These are phyloP conservation scores for Auriculariales sp. DNA, from an alignment of 768 basidiomycete genomes.

Conservation along the genomic window DNA sequence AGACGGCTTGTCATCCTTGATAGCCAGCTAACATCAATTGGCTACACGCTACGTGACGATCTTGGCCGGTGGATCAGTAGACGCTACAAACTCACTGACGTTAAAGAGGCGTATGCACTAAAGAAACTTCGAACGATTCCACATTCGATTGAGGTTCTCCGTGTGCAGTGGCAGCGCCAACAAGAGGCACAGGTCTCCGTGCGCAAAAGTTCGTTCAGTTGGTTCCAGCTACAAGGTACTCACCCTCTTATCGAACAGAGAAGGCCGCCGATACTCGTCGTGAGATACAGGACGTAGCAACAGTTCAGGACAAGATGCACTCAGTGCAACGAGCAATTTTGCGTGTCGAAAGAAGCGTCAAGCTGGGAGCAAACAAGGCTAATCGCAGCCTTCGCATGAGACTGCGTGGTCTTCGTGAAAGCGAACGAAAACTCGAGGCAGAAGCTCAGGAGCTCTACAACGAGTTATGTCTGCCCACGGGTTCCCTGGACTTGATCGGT, in stretches of 20 bases:
- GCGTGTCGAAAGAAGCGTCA: constrained; percentile 5
- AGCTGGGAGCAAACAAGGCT: background rate
- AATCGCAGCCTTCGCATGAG: background rate
- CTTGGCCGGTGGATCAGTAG: constrained; percentile 21
- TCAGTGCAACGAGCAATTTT: constrained; percentile 12
- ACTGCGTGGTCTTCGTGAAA: constrained; percentile 9
- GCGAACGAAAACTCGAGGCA: constrained; percentile 10
- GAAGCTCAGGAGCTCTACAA: constrained; percentile 19
- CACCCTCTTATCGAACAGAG: background rate
- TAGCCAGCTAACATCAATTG: constrained; percentile 15
- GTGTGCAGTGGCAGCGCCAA: constrained; percentile 21
- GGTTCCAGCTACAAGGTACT: background rate
- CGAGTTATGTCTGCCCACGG: constrained; percentile 19
- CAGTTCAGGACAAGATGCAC: constrained; percentile 17
- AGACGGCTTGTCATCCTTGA: constrained; percentile 21
- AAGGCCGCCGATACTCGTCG: constrained; percentile 14
- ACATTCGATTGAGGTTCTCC: constrained; percentile 10
- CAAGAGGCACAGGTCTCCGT: constrained; percentile 17
- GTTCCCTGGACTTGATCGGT: constrained; percentile 20
- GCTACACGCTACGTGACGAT: constrained; percentile 12
- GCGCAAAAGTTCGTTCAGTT: constrained; percentile 14
- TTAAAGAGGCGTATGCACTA: constrained; percentile 8
- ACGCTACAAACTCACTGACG: constrained; percentile 8
- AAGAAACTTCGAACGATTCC: constrained; percentile 11
- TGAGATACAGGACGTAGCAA: constrained; percentile 18